phyloP scores from a whole-genome alignment of 179 eudicot genomes.

The Sideroxylon spinosum region DNA sequence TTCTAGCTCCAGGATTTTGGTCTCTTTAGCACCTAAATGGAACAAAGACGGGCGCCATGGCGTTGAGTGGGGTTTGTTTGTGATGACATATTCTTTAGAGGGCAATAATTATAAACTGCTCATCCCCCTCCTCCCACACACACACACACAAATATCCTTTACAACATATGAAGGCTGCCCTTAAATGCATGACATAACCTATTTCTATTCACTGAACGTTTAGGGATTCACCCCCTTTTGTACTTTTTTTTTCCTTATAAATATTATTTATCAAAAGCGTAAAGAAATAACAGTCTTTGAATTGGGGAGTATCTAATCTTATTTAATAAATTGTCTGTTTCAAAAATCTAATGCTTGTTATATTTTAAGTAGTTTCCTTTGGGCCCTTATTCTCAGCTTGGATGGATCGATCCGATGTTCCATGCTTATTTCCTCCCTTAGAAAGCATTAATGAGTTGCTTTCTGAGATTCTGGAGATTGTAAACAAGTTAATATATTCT shows the following conservation, averaged over 20 bases:
- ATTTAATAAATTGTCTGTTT: background rate
- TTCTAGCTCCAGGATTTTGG: conserved; percentile 93
- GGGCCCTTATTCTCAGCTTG: conserved; percentile 79
- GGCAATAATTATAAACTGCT: conserved; percentile 41
- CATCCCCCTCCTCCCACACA: too few species aligned
- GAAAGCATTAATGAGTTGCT: conserved; percentile 53
- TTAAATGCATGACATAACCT: background rate
- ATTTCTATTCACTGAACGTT: background rate
- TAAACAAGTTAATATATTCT: conserved; percentile 48
- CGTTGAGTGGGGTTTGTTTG: conserved; percentile 58
- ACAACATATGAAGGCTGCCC: too few species aligned
- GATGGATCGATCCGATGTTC: conserved; percentile 69
- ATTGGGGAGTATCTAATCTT: too few species aligned
- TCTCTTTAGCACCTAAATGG: conserved; percentile 32
- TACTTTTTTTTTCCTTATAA: too few species aligned
- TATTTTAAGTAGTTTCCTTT: conserved; percentile 59
- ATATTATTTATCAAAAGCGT: too few species aligned
- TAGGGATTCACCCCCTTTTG: too few species aligned
- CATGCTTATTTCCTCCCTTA: conserved; percentile 28
- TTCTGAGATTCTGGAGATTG: conserved; percentile 74
- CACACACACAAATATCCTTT: conserved; percentile 15
- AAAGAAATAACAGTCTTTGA: too few species aligned
- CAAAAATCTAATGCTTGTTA: conserved; percentile 1
- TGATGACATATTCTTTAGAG: background rate
- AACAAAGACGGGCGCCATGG: conserved; percentile 11